Conservation (phyloP, 2,329 filamentous ascomycete genomes). For the Neobulgaria alba region DNA sequence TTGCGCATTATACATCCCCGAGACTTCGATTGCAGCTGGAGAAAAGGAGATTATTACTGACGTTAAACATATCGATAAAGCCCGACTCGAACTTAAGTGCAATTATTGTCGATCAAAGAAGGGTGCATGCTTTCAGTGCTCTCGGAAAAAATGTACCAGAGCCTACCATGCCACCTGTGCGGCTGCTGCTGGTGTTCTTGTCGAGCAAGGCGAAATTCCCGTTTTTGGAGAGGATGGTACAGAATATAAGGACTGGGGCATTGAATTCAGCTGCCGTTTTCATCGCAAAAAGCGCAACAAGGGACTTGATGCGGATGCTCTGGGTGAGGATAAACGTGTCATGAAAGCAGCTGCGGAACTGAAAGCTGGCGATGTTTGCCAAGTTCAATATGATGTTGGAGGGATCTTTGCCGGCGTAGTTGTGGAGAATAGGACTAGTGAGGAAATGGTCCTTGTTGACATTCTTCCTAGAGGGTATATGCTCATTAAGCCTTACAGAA, state of each 20-base stretch:
- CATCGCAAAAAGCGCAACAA: slow-evolving; percentile 82
- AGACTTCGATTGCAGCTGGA: slow-evolving; percentile 73
- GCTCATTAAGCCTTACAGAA: slow-evolving; percentile 1
- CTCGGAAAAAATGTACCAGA: slow-evolving; percentile 84
- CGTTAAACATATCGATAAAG: slow-evolving; percentile 73
- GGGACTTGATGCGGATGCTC: slow-evolving; percentile 56
- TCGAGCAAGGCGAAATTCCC: slow-evolving; percentile 78
- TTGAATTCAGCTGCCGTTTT: slow-evolving; percentile 91
- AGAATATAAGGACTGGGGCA: slow-evolving; percentile 85
- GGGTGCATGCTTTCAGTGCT: slow-evolving; percentile 96
- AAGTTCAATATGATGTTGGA: slow-evolving; percentile 74
- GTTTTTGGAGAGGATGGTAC: slow-evolving; percentile 85
- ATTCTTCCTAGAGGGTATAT: slow-evolving; percentile 77
- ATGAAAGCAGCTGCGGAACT: slow-evolving; percentile 59
- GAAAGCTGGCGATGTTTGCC: slow-evolving; percentile 67
- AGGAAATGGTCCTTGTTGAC: slow-evolving; percentile 70
- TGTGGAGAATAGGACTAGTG: slow-evolving; percentile 69
- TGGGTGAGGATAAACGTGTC: slow-evolving; percentile 64
- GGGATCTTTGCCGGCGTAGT: slow-evolving; percentile 90
- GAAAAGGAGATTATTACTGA: slow-evolving; percentile 69
- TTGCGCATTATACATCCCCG: slow-evolving; percentile 85
- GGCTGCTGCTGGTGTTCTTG: slow-evolving; percentile 80
- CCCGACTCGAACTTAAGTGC: slow-evolving; percentile 84
- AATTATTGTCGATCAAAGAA: slow-evolving; percentile 89
- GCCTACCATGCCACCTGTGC: slow-evolving; percentile 95